These are phyloP conservation scores for Vickermania ingenoplastis DNA, from an alignment of 208 protist genomes.

Conservation along the genomic window DNA sequence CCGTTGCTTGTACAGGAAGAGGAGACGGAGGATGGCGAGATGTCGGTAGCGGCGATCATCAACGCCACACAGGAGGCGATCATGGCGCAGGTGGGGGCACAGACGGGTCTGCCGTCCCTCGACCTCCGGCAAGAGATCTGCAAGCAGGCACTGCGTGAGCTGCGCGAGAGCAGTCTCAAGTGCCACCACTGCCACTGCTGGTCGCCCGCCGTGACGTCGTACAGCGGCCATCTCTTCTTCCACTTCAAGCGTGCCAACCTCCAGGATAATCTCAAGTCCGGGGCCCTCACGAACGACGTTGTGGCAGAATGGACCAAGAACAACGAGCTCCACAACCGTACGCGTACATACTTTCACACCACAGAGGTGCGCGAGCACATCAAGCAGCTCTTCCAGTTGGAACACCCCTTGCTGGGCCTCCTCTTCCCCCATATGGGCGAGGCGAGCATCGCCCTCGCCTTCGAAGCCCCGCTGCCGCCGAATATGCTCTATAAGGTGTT, in stretches of 20 bases:
- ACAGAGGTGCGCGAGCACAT: constrained; percentile 60
- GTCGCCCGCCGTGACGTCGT: constrained; percentile 62
- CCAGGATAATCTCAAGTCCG: constrained; percentile 43
- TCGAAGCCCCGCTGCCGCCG: constrained; percentile 35
- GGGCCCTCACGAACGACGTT: constrained; percentile 36
- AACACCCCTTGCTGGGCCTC: constrained; percentile 42
- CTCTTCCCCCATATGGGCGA: constrained; percentile 80
- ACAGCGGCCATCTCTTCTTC: constrained; percentile 81
- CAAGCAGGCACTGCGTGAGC: constrained; percentile 52
- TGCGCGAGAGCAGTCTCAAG: constrained; percentile 41
- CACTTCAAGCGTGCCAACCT: constrained; percentile 58
- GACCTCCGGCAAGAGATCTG: constrained; percentile 73
- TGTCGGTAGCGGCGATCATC: too few species aligned
- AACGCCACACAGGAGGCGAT: neutral
- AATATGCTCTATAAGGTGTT: constrained; percentile 69
- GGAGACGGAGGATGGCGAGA: too few species aligned
- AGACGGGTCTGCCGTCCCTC: constrained; percentile 18
- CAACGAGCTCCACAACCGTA: constrained; percentile 54
- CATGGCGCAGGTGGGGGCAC: neutral
- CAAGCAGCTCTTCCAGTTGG: constrained; percentile 70
- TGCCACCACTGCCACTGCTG: constrained; percentile 72
- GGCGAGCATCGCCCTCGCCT: constrained; percentile 44
- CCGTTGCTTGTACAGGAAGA: neutral
- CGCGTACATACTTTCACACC: constrained; percentile 56
- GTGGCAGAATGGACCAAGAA: constrained; percentile 52